Conservation (phyloP, 2,329 filamentous ascomycete genomes). For the Trichoderma gracile region DNA sequence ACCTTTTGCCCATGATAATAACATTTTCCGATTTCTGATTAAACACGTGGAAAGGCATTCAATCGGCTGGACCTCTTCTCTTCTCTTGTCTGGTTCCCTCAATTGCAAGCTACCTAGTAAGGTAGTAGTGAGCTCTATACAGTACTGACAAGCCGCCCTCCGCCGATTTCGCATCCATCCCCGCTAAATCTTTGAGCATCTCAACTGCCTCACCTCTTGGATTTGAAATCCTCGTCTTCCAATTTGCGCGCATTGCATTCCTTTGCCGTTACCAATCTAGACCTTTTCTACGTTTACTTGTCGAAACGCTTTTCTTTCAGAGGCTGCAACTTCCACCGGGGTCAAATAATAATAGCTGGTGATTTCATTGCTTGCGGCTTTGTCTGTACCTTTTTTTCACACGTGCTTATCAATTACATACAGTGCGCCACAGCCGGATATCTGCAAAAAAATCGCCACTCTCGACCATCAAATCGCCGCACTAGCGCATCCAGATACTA, state of each 20-base stretch:
- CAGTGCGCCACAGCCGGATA: slow-evolving; percentile 4
- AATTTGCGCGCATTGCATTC: slow-evolving; percentile 34
- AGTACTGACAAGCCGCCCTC: not conserved
- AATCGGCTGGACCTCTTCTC: too few species aligned
- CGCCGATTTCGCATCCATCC: slow-evolving; percentile 23
- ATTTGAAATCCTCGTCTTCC: slow-evolving; percentile 40
- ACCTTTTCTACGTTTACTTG: too few species aligned
- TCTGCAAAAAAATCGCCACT: slow-evolving; percentile 13
- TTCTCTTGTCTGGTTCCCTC: too few species aligned
- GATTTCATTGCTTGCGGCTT: too few species aligned
- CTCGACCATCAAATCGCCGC: not conserved
- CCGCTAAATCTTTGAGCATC: not conserved
- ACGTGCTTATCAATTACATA: slow-evolving; percentile 21
- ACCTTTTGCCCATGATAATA: too few species aligned
- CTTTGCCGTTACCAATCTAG: too few species aligned
- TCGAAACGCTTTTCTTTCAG: too few species aligned
- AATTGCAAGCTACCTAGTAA: not conserved
- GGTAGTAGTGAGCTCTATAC: too few species aligned
- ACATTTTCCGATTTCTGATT: too few species aligned
- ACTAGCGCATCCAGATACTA: not conserved
- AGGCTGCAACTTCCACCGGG: too few species aligned
- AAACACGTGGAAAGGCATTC: too few species aligned
- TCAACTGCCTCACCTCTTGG: not conserved
- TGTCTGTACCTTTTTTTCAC: not conserved
- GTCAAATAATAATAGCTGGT: too few species aligned